Percentiles rank a stretch among this genome's conserved stretches.
Conservation (phyloP, 2,329 filamentous ascomycete genomes). For the Botrytis squamosa region DNA sequence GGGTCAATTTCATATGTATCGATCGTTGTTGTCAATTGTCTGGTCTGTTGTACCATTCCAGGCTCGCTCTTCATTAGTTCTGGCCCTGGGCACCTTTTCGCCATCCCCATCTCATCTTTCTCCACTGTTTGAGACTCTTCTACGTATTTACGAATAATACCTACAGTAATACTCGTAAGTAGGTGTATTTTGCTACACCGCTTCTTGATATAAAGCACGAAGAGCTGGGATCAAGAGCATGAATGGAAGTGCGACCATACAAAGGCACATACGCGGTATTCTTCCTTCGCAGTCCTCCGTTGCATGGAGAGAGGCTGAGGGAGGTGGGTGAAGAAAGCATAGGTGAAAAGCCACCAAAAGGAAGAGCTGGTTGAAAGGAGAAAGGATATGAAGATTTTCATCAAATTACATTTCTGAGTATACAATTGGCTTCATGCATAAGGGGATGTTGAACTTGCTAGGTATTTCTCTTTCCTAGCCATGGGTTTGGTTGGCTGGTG, state of each 20-base stretch:
- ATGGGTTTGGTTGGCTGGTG: slow-evolving; percentile 16
- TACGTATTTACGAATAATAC: neutral
- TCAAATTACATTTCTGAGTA: neutral
- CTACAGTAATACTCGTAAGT: neutral
- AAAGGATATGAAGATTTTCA: neutral
- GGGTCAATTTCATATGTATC: neutral
- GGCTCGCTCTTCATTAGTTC: neutral
- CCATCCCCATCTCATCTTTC: neutral
- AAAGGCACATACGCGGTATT: neutral
- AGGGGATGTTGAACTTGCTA: neutral
- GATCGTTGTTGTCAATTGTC: neutral
- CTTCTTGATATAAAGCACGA: neutral
- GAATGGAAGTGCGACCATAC: neutral
- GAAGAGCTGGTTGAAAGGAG: neutral
- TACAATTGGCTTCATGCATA: slow-evolving; percentile 1
- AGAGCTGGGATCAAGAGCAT: neutral
- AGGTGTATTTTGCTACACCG: neutral
- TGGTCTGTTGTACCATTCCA: neutral
- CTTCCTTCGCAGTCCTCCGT: neutral
- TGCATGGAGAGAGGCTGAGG: neutral
- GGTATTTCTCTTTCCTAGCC: neutral
- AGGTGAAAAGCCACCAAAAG: no score
- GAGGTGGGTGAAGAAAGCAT: neutral
- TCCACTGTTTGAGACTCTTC: neutral
- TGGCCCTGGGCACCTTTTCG: neutral